Percentiles rank a stretch among this genome's conserved stretches.
Evolutionary conservation across 2,329 filamentous ascomycete genomes (phyloP).

Genomic region (Exophiala viscosa): DNA sequence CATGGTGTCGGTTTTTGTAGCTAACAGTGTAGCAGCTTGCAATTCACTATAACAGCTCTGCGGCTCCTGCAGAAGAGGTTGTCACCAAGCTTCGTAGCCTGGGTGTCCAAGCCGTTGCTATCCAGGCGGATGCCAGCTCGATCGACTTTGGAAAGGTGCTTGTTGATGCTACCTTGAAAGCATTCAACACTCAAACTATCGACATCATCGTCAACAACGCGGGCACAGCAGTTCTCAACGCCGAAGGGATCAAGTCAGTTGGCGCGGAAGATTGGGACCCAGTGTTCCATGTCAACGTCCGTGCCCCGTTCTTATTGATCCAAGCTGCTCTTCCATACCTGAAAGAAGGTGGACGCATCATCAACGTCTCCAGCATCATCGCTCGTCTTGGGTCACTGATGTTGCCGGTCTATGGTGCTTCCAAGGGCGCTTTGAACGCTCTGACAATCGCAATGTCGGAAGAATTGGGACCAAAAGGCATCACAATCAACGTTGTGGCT

Average conservation of each 20-base stretch:
- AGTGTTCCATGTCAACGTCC: slow-evolving; percentile 53
- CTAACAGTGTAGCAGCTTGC: slow-evolving; percentile 30
- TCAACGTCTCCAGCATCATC: slow-evolving; percentile 38
- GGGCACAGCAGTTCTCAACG: slow-evolving; percentile 12
- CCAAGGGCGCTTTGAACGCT: slow-evolving; percentile 59
- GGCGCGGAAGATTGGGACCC: slow-evolving; percentile 44
- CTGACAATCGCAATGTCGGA: slow-evolving; percentile 55
- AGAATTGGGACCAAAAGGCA: slow-evolving; percentile 48
- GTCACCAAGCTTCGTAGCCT: slow-evolving; percentile 25
- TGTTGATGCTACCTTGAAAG: slow-evolving; percentile 18
- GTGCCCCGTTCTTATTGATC: slow-evolving; percentile 53
- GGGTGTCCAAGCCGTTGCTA: slow-evolving; percentile 15
- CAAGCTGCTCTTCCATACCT: slow-evolving; percentile 54
- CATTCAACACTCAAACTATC: slow-evolving; percentile 19
- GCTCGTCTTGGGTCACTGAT: slow-evolving; percentile 20
- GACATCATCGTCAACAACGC: slow-evolving; percentile 28
- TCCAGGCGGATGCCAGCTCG: slow-evolving; percentile 16
- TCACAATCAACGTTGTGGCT: slow-evolving; percentile 51
- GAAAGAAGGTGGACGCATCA: slow-evolving; percentile 45
- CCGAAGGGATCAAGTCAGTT: slow-evolving; percentile 15
- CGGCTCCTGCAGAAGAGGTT: slow-evolving; percentile 26
- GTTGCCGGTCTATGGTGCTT: slow-evolving; percentile 47
- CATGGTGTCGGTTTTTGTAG: not conserved
- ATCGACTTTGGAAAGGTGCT: slow-evolving; percentile 16
- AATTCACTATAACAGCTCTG: slow-evolving; percentile 32